Percentiles rank a stretch among this genome's conserved stretches.
Conservation (phyloP, 345 rosid species). For the Pseudoturritis turrita region DNA sequence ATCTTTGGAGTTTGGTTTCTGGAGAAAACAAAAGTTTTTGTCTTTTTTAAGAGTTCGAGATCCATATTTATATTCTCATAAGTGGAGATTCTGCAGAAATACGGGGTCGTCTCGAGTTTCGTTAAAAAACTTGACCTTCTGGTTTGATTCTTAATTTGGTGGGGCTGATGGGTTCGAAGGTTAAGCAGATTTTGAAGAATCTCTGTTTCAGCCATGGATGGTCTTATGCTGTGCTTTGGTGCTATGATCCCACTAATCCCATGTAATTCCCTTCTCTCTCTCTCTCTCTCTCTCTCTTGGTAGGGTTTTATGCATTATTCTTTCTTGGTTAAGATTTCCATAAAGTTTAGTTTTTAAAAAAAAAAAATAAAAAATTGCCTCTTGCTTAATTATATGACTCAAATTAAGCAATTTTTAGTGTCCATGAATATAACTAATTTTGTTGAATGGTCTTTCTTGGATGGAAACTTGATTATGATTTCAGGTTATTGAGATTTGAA, state of each 20-base stretch:
- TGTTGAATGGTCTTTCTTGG: background rate
- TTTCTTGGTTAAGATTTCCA: background rate
- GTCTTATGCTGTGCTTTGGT: slow-evolving; percentile 84
- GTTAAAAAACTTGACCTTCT: slow-evolving; percentile 1
- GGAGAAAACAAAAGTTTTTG: slow-evolving; percentile 25
- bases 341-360: too few relatives aligned
- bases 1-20: slow-evolving; percentile 26
- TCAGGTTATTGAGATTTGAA: slow-evolving; percentile 72
- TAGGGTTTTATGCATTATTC: background rate
- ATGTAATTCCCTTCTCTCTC: slow-evolving; percentile 41
- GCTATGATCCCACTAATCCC: slow-evolving; percentile 60
- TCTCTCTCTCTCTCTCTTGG: background rate
- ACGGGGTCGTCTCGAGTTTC: slow-evolving; percentile 8
- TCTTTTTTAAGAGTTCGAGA: slow-evolving; percentile 24
- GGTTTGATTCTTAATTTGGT: background rate
- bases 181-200: slow-evolving; percentile 52
- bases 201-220: slow-evolving; percentile 78
- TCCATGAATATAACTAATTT: background rate
- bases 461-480: slow-evolving; percentile 11
- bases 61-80: slow-evolving; percentile 5
- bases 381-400: too few relatives aligned
- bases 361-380: too few relatives aligned
- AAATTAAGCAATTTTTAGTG: too few relatives aligned
- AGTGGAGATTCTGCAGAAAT: slow-evolving; percentile 3
- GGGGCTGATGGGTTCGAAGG: slow-evolving; percentile 36